These are phyloP conservation scores for Penicillium thymicola DNA, from an alignment of 2,329 filamentous ascomycete genomes.

Conservation along the genomic window DNA sequence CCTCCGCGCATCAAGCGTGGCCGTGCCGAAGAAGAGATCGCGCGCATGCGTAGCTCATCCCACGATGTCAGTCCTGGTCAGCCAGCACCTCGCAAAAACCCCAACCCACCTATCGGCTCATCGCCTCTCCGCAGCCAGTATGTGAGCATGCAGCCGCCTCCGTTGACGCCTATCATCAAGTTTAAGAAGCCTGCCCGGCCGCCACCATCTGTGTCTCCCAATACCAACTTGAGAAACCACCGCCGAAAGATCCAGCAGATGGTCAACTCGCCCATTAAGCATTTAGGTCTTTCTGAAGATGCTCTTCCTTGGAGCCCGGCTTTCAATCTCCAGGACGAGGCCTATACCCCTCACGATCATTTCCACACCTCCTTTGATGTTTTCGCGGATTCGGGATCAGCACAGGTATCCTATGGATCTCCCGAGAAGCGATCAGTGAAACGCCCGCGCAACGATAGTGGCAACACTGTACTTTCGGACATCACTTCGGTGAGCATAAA, in stretches of 20 bases:
- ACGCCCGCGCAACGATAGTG: slow-evolving; percentile 50
- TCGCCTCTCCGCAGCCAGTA: slow-evolving; percentile 64
- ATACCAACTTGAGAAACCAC: slow-evolving; percentile 86
- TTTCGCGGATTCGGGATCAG: slow-evolving; percentile 47
- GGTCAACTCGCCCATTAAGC: slow-evolving; percentile 69
- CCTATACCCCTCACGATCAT: slow-evolving; percentile 36
- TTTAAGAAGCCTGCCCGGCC: slow-evolving; percentile 66
- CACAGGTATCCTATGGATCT: slow-evolving; percentile 46
- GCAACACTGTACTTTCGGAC: slow-evolving; percentile 50
- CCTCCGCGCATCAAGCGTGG: slow-evolving; percentile 81
- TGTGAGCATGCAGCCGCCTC: slow-evolving; percentile 62
- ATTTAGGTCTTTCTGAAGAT: slow-evolving; percentile 41
- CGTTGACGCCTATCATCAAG: slow-evolving; percentile 79
- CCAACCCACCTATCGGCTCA: slow-evolving; percentile 52
- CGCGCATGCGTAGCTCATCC: slow-evolving; percentile 84
- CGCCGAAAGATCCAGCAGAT: slow-evolving; percentile 77
- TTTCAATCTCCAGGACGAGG: slow-evolving; percentile 52
- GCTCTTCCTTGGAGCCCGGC: slow-evolving; percentile 47
- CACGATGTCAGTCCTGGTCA: slow-evolving; percentile 76
- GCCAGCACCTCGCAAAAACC: slow-evolving; percentile 42
- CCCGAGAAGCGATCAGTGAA: slow-evolving; percentile 55
- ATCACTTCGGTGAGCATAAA: slow-evolving; percentile 40
- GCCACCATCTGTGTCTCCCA: slow-evolving; percentile 80
- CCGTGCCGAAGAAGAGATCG: slow-evolving; percentile 93
- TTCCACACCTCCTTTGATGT: slow-evolving; percentile 55